These are phyloP conservation scores for Trametes cinnabarina DNA, from an alignment of 768 basidiomycete genomes.

Conservation along the genomic window DNA sequence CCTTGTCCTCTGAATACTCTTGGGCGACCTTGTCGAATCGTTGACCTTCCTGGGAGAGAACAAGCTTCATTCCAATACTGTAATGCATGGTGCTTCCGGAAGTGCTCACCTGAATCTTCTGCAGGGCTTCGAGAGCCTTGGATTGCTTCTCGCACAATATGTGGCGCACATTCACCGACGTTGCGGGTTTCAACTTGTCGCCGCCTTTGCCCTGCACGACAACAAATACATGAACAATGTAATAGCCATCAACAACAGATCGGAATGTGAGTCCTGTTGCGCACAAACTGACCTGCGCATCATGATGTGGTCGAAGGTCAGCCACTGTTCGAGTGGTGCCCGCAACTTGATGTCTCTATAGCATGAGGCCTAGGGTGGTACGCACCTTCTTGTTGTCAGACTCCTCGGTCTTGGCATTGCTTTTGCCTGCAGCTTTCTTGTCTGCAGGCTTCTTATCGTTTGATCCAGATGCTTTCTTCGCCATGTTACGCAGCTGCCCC, in stretches of 20 bases:
- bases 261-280: too few species aligned
- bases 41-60: slow-evolving; percentile 59
- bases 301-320: too few species aligned
- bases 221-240: neutral
- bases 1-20: slow-evolving; percentile 90
- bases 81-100: too few species aligned
- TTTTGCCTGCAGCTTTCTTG: slow-evolving; percentile 38
- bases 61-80: neutral
- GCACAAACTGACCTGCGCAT: too few species aligned
- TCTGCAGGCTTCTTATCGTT: slow-evolving; percentile 35
- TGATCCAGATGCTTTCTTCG: slow-evolving; percentile 20
- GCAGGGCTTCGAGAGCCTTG: slow-evolving; percentile 71
- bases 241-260: too few species aligned
- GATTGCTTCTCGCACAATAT: slow-evolving; percentile 88
- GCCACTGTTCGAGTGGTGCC: too few species aligned
- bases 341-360: neutral
- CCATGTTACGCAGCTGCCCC: slow-evolving; percentile 4
- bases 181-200: slow-evolving; percentile 63
- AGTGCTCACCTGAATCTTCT: slow-evolving; percentile 69
- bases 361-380: neutral
- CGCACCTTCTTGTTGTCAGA: slow-evolving; percentile 15
- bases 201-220: slow-evolving; percentile 48
- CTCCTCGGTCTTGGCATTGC: slow-evolving; percentile 17
- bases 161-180: slow-evolving; percentile 81
- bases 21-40: slow-evolving; percentile 87